Evolutionary conservation across 768 basidiomycete species (phyloP).

Genomic region (Boletus speciosus): DNA sequence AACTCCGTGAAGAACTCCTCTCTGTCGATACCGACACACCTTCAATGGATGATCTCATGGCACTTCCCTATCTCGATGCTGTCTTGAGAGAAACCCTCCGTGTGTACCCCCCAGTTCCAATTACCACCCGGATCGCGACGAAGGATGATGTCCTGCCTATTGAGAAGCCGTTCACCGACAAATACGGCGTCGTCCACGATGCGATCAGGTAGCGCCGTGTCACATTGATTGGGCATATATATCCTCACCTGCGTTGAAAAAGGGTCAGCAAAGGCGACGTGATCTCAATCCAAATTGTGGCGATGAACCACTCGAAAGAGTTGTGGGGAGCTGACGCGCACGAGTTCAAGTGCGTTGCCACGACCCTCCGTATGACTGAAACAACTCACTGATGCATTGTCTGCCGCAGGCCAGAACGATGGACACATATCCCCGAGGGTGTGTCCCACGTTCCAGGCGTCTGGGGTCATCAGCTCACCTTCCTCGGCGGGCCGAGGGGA

Average conservation of each 20-base stretch:
- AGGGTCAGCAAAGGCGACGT: background rate
- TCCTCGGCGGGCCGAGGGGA: background rate
- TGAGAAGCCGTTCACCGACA: background rate
- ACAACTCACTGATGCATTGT: background rate
- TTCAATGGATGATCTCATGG: background rate
- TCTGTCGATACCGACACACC: background rate
- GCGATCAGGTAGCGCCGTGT: background rate
- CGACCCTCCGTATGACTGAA: background rate
- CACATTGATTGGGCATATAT: background rate
- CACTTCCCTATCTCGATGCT: background rate
- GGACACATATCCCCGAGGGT: background rate
- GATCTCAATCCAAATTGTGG: background rate
- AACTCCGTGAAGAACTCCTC: background rate
- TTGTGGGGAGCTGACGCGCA: background rate
- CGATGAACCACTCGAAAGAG: background rate
- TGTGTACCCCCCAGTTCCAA: background rate
- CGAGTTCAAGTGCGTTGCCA: background rate
- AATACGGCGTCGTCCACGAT: background rate
- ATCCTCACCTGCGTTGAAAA: background rate
- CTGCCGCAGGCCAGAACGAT: background rate
- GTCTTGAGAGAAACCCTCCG: background rate
- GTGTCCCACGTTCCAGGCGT: background rate
- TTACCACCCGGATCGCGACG: background rate
- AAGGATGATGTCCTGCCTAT: background rate
- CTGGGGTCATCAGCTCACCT: background rate